These are phyloP conservation scores for Calonectria fujianensis DNA, from an alignment of 2,329 filamentous ascomycete genomes.

Conservation along the genomic window DNA sequence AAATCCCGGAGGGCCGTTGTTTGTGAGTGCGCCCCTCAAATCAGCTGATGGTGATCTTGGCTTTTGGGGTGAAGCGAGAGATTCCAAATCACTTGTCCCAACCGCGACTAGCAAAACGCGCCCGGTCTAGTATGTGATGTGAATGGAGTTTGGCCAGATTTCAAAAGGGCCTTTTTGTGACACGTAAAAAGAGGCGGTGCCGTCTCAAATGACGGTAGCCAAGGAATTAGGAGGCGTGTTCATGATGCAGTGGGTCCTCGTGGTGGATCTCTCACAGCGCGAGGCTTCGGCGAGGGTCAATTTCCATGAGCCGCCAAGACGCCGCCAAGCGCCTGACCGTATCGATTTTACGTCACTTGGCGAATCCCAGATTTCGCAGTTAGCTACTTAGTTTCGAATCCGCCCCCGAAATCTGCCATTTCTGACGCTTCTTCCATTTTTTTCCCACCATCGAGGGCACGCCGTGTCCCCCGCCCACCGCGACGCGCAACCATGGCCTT, in stretches of 20 bases:
- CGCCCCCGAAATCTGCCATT: background rate
- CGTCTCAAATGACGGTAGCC: background rate
- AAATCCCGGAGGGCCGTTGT: background rate
- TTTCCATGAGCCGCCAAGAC: background rate
- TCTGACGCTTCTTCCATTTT: background rate
- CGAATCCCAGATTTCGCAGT: background rate
- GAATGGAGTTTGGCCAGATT: background rate
- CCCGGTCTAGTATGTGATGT: background rate
- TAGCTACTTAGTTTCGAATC: background rate
- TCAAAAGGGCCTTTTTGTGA: background rate
- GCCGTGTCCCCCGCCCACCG: too few relatives aligned
- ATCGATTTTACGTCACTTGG: background rate
- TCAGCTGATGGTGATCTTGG: background rate
- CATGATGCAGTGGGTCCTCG: background rate
- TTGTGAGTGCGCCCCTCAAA: background rate
- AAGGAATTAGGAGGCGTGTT: background rate
- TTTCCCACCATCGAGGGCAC: background rate
- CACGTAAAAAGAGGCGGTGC: background rate
- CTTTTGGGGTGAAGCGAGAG: background rate
- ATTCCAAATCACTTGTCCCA: background rate
- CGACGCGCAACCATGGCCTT: background rate
- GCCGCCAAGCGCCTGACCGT: background rate
- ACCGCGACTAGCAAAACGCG: background rate
- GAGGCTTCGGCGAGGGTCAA: background rate
- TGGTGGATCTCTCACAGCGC: background rate